Base-by-base conservation (phyloP, 139 green algal species). In the Chlamydomonas applanata region DNA sequence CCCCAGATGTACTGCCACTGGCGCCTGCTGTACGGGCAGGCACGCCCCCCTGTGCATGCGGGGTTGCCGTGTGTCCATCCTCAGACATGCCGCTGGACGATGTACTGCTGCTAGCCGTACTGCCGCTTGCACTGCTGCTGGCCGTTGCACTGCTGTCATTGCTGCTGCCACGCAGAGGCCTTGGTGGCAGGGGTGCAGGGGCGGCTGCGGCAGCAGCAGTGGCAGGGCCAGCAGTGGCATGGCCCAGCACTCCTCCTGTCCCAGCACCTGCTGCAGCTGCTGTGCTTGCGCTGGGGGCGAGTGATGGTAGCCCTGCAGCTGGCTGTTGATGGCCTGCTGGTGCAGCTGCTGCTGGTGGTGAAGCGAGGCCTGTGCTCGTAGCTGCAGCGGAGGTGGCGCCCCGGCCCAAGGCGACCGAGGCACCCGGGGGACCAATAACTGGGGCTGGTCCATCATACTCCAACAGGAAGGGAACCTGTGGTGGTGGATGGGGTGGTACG, bases 391-490 rank as follows among this genome's bases (percentile, higher is more conserved):
- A 3, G 25, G 40, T 49, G 40, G 7, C 11, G 40, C 7, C 11
- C 40, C 40, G 40, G 40, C 7, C 40, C 40, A 7, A 49, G 40
- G 40, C 7, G 40, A n/a, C n/a, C n/a, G n/a, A n/a, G n/a, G n/a
- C n/a, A n/a, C n/a, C n/a, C n/a, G n/a, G n/a, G n/a, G n/a, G n/a
- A n/a, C n/a, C n/a, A n/a, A n/a, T n/a, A n/a, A n/a, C n/a, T n/a
- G n/a, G n/a, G n/a, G n/a, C n/a, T n/a, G 59, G 11, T 35, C 44
- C 44, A 20, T 72, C 65, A 25, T 72, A 53, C 35, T 70, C 65
- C 19, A 72, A 22, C 65, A 72, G 65, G 36, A 72, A 72, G 35
- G 65, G 65, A 3, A 72, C 65, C 65, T 72, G 65, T 7, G 62
- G 4, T 4, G 4, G 4, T 61, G 24, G 20, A n/a, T n/a, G n/a